A percentile compares a stretch with the other conserved stretches of the same genome.
These are phyloP conservation scores for Zanthoxylum bungeanum DNA, from an alignment of 345 rosid species.

Conservation along the genomic window DNA sequence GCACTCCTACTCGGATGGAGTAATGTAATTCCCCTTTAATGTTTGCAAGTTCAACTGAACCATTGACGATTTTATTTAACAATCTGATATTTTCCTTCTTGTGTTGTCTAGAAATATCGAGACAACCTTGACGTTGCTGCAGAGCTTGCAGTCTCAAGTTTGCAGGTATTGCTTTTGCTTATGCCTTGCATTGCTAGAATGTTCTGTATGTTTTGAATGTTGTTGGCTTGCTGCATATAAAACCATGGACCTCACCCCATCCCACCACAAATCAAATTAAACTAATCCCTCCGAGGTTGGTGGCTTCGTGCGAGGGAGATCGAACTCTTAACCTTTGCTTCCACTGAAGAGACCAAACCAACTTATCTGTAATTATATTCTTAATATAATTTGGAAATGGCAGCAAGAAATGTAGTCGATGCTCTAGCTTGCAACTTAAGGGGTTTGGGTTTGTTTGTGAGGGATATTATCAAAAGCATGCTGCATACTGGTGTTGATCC, in stretches of 20 bases:
- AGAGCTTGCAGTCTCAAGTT: too few relatives aligned
- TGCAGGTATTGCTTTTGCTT: too few relatives aligned
- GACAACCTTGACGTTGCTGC: slow-evolving; percentile 78
- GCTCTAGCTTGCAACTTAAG: background rate
- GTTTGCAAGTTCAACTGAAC: background rate
- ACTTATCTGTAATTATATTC: too few relatives aligned
- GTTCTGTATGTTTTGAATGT: too few relatives aligned
- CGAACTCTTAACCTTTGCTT: background rate
- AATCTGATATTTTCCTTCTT: slow-evolving; percentile 3
- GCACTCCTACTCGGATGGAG: slow-evolving; percentile 99
- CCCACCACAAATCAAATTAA: too few relatives aligned
- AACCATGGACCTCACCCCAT: too few relatives aligned
- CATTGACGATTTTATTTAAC: background rate
- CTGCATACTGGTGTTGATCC: background rate
- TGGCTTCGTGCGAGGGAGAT: background rate
- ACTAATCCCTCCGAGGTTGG: background rate
- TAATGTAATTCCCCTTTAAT: slow-evolving; percentile 53
- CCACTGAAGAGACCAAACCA: background rate
- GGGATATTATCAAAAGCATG: background rate
- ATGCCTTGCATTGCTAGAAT: too few relatives aligned
- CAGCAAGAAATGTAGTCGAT: background rate
- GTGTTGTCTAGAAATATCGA: slow-evolving; percentile 69
- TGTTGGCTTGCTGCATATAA: background rate
- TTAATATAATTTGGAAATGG: background rate
- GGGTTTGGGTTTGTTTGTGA: background rate